Evolutionary conservation across 202 grass and related monocot genomes (phyloP).

Genomic region (Miscanthus sacchariflorus): DNA sequence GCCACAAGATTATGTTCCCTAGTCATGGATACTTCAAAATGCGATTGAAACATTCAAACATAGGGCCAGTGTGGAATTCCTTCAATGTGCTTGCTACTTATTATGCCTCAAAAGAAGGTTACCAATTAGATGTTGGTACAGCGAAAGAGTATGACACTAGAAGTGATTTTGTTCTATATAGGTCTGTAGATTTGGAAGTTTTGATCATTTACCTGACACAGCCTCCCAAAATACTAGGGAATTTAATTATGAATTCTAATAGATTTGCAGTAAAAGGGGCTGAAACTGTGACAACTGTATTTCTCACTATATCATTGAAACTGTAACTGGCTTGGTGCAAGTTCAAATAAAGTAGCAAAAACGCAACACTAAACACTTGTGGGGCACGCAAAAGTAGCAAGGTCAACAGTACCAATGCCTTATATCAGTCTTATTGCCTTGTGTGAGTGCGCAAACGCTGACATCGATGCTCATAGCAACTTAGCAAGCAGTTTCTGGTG

Average conservation of each 20-base stretch:
- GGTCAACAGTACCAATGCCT: background rate
- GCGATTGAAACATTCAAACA: background rate
- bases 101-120: background rate
- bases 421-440: background rate
- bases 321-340: background rate
- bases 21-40: background rate
- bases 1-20: background rate
- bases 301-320: background rate
- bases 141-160: background rate
- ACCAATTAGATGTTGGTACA: background rate
- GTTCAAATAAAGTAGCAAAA: background rate
- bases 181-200: background rate
- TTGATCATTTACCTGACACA: background rate
- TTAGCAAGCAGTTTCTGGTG: background rate
- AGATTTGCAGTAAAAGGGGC: background rate
- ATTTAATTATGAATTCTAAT: slow-evolving; percentile 28
- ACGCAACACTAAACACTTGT: background rate
- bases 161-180: background rate
- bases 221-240: background rate
- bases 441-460: background rate
- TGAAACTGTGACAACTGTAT: background rate
- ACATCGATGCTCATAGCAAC: background rate
- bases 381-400: background rate
- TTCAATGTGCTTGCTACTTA: slow-evolving; percentile 6
- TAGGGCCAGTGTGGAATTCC: background rate